Evolutionary conservation across 306 rosid species (phyloP).

Genomic region (Vigna hirtella): DNA sequence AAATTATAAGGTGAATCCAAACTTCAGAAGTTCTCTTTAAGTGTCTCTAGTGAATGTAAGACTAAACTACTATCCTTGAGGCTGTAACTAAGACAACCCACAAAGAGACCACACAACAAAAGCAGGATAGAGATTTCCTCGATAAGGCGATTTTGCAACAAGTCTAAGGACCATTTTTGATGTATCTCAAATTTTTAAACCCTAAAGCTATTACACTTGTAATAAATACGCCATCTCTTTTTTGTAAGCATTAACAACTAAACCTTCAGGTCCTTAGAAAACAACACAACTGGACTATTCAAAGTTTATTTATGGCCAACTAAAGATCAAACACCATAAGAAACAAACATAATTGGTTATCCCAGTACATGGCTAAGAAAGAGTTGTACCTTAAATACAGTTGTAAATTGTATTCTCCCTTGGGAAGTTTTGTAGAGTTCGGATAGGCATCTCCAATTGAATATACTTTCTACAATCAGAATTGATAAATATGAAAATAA

Average conservation of each 20-base stretch:
- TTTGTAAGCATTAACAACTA: conserved; percentile 23
- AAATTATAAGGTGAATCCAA: neutral
- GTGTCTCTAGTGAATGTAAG: neutral
- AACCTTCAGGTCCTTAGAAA: conserved; percentile 36
- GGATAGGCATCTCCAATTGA: conserved; percentile 95
- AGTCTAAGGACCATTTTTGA: conserved; percentile 10
- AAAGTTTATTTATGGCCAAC: conserved; percentile 12
- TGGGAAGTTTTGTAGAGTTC: conserved; percentile 70
- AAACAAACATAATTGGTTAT: conserved; percentile 35
- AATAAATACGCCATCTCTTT: conserved; percentile 18
- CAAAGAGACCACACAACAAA: too few species aligned
- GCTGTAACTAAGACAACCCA: neutral
- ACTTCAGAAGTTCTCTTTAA: neutral
- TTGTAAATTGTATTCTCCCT: conserved; percentile 89
- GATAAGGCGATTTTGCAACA: too few species aligned
- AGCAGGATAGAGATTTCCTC: too few species aligned
- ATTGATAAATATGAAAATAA: conserved; percentile 37
- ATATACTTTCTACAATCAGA: conserved; percentile 66
- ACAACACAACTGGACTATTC: conserved; percentile 17
- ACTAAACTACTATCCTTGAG: neutral
- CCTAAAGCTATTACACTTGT: conserved; percentile 37
- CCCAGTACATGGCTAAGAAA: conserved; percentile 43
- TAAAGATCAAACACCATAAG: conserved; percentile 34
- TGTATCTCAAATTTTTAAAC: neutral
- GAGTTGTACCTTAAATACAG: conserved; percentile 72